phyloP scores from a whole-genome alignment of 768 basidiomycete species.

The Phylloporus sp. region DNA sequence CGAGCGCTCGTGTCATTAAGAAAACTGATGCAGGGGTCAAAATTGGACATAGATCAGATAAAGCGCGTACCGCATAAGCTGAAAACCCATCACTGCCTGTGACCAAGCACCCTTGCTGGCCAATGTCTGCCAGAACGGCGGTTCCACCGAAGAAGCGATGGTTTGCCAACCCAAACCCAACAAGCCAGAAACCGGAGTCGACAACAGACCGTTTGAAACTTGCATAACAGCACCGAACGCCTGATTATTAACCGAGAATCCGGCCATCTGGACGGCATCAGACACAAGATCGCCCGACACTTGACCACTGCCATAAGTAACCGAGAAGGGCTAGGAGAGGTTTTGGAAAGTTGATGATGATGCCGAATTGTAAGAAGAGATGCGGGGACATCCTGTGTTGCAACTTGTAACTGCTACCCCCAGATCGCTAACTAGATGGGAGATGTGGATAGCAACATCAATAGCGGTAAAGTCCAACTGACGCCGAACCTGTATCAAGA shows the following conservation, averaged over 20 bases:
- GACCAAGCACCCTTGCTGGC: slow-evolving; percentile 58
- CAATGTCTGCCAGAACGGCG: slow-evolving; percentile 84
- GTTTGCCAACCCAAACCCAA: slow-evolving; percentile 80
- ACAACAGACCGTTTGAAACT: slow-evolving; percentile 58
- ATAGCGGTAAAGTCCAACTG: background rate
- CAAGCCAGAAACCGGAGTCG: slow-evolving; percentile 76
- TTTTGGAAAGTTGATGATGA: slow-evolving; percentile 62
- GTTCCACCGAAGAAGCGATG: slow-evolving; percentile 67
- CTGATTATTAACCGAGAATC: slow-evolving; percentile 78
- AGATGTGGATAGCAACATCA: background rate
- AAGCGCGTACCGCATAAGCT: slow-evolving; percentile 62
- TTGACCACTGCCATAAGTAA: slow-evolving; percentile 79
- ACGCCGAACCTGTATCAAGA: slow-evolving; percentile 88
- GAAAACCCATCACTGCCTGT: slow-evolving; percentile 75
- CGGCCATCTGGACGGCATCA: slow-evolving; percentile 86
- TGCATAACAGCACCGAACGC: slow-evolving; percentile 60
- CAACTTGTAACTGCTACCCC: slow-evolving; percentile 71
- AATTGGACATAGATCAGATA: background rate
- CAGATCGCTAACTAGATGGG: slow-evolving; percentile 54
- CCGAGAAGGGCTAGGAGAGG: slow-evolving; percentile 51
- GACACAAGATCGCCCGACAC: slow-evolving; percentile 66
- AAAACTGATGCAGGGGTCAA: slow-evolving; percentile 32
- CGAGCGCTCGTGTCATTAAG: slow-evolving; percentile 41
- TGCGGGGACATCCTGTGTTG: slow-evolving; percentile 41
- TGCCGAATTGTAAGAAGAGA: slow-evolving; percentile 46